phyloP scores from a whole-genome alignment of 768 basidiomycete species.

The Daedaleopsis nitida region DNA sequence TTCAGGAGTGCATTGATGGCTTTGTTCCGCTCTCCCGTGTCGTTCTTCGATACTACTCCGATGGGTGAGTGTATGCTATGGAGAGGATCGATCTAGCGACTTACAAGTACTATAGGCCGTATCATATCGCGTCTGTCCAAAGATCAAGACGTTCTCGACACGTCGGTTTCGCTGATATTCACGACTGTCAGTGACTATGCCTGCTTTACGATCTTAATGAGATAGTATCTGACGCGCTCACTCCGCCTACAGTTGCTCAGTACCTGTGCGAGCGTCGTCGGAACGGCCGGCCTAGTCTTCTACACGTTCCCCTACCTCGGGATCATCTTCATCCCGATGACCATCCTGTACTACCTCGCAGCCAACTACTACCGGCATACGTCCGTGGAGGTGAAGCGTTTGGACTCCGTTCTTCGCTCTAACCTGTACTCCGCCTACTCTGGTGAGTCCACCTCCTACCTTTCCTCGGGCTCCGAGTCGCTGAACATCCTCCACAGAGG shows the following conservation, averaged over 20 bases:
- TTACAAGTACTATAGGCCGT: conserved; percentile 40
- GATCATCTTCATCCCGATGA: conserved; percentile 58
- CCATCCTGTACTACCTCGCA: conserved; percentile 52
- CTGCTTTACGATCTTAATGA: not conserved
- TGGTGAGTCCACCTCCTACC: conserved; percentile 35
- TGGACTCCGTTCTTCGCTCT: conserved; percentile 65
- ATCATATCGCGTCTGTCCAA: conserved; percentile 61
- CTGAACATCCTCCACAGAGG: conserved; percentile 40
- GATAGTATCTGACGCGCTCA: not conserved
- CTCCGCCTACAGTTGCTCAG: conserved; percentile 23
- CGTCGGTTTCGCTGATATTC: conserved; percentile 43
- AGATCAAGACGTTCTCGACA: conserved; percentile 62
- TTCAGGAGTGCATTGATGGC: conserved; percentile 57
- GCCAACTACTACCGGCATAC: conserved; percentile 60
- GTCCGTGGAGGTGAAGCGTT: conserved; percentile 65
- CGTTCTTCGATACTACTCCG: conserved; percentile 77
- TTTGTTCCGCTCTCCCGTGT: conserved; percentile 60
- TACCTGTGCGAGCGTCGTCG: conserved; percentile 50
- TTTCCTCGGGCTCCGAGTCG: not conserved
- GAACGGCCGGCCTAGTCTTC: conserved; percentile 60
- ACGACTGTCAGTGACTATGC: not conserved
- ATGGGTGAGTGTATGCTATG: conserved; percentile 44
- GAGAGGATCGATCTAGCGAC: too few relatives aligned
- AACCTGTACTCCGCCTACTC: conserved; percentile 58
- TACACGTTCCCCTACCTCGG: conserved; percentile 63